Base-by-base conservation (phyloP, 1,139 yeast genomes). In the Kazachstania sp. region DNA sequence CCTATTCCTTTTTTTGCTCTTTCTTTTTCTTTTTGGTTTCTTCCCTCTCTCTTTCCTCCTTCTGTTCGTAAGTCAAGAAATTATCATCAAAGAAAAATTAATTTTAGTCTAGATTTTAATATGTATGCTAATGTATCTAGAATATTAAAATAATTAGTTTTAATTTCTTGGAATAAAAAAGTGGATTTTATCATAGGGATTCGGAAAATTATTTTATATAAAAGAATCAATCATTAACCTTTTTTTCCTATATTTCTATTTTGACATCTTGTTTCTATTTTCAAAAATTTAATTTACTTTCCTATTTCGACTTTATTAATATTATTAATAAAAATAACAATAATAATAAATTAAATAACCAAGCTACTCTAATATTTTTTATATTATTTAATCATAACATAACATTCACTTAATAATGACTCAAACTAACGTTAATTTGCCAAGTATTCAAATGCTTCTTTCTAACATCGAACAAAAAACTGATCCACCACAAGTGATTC, bases 391-490 rank as follows among this genome's bases (percentile, higher is more conserved):
- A 13, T 13, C 8, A 31, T 8, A 31, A 31, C 12, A 31, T 15
- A 32, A 32, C n/a, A 32, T 13, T 32, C 15, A 15, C 18, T 15
- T 32, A 37, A 39, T 34, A 18, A 39, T 39, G 42, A 28, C 42
- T 29, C 38, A 26, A 41, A 18, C 35, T 8, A 41, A 41, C 11
- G 39, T 41, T 12, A 41, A 19, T 13, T 29, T 41, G 20, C 44
- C 44, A 26, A 23, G 37, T n/a, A 41, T 41, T 28, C 44, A 41
- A 35, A 15, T 26, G 9, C 16, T 41, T n/a, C 32, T 41, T 11
- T 41, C 44, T 12, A 41, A 41, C 31, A 41, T 41, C 5, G 28
- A 41, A 6, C 39, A 20, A 36, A 18, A 19, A 18, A 4, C 20
- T 26, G 38, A 30, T 7, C 19, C 39, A 4, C 39, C 30, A 28